phyloP scores from a whole-genome alignment of 2,329 filamentous ascomycete species.

The Aschersonia sp. region DNA sequence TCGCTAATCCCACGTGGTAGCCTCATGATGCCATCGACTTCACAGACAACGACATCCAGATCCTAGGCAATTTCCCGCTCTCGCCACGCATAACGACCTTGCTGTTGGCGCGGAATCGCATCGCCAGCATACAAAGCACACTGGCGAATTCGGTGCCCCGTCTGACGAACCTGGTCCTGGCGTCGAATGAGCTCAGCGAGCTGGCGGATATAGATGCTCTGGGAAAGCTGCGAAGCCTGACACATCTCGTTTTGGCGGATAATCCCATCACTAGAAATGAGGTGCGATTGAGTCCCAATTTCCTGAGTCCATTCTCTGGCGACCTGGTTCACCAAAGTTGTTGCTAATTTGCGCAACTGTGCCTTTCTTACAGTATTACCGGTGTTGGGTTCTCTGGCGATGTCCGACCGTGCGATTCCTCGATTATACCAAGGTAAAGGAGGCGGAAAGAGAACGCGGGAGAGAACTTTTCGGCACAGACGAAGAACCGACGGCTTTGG shows the following conservation, averaged over 20 bases:
- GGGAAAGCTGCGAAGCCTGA: constrained; percentile 51
- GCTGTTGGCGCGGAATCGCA: constrained; percentile 77
- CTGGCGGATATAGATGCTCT: constrained; percentile 80
- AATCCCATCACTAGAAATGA: constrained; percentile 90
- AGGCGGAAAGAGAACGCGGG: constrained; percentile 64
- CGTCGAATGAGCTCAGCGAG: constrained; percentile 69
- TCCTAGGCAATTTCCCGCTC: constrained; percentile 82
- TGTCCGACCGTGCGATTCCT: constrained; percentile 77
- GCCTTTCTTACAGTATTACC: constrained; percentile 53
- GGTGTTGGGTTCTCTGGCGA: constrained; percentile 80
- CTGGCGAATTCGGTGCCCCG: constrained; percentile 66
- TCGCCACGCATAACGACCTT: constrained; percentile 79
- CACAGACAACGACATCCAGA: constrained; percentile 92
- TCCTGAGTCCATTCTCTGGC: no score
- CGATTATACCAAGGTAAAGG: constrained; percentile 84
- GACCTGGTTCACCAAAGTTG: no score
- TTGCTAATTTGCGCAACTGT: neutral
- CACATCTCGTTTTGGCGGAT: constrained; percentile 67
- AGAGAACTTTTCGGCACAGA: constrained; percentile 69
- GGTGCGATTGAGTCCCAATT: constrained; percentile 30
- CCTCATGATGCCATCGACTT: constrained; percentile 96
- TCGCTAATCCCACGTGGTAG: constrained; percentile 24
- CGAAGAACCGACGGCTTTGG: constrained; percentile 66
- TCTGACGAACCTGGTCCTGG: constrained; percentile 67
- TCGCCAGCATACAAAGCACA: constrained; percentile 64